Base-by-base conservation (phyloP, 441 rosid genomes). In the Populus hybrid region DNA sequence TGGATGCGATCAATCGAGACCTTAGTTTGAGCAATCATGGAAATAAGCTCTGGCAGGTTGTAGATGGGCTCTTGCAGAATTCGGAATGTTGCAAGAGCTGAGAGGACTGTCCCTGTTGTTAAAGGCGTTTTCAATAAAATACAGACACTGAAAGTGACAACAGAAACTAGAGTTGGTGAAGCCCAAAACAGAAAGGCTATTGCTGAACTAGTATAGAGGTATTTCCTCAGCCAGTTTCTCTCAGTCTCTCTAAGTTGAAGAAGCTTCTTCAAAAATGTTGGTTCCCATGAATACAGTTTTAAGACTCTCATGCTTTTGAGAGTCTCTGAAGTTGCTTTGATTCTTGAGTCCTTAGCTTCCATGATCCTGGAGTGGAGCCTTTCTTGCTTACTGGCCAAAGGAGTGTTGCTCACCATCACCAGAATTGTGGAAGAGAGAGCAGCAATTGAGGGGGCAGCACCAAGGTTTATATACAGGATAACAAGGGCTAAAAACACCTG, bases 241-340 rank as follows among this genome's bases (percentile, higher is more conserved):
- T 92, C 95, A 0, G 80, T 73, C 70, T 87, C 89, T 78, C 97
- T 82, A 20, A 92, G 89, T 67, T 73, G 79, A 64, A 84, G 83
- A 70, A 92, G 84, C 82, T 83, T 88, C 77, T 86, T 77, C 72
- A 86, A 66, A 83, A 89, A 91, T 10, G 80, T 81, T 3, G 86
- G 78, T 46, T 91, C 97, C 97, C 93, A 91, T n/a, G 92, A 86
- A 54, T 87, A 86, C 24, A 92, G 78, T 76, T 92, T 92, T 70
- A 92, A 82, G 81, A 91, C 86, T 78, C 92, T 88, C 90, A 91
- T 92, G 86, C 89, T 85, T 86, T 86, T 92, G 34, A 92, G 80
- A 69, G 88, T 85, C 83, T 92, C 95, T 1, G 95, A 88, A 70
- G 94, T 92, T 73, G 89, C 88, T 77, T 88, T 89, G 23, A 90